Base-by-base conservation (phyloP, 441 rosid genomes). In the Euphorbia schlechtendalii region DNA sequence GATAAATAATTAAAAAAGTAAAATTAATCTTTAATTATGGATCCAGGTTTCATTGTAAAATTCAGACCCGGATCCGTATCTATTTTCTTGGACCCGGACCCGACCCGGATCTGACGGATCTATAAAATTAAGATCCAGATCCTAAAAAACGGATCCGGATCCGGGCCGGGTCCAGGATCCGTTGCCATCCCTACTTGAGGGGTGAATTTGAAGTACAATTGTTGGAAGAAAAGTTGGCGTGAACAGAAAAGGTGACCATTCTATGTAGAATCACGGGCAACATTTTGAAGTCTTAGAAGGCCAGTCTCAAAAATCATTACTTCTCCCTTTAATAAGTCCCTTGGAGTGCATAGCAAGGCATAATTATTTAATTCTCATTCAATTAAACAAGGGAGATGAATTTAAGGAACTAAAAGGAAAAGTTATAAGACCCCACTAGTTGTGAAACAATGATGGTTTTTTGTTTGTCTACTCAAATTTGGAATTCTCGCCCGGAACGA, bases 181-280 rank as follows among this genome's bases (percentile, higher is more conserved):
- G n/a, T n/a, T n/a, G n/a, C n/a, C n/a, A n/a, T n/a, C n/a, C n/a
- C n/a, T n/a, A 12, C 6, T 3, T 18, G 6, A 20, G 15, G 24
- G 27, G n/a, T 63, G 25, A 30, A 61, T 12, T 61, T 61, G 34
- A 61, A 41, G 64, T 14, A 30, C 48, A 9, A 5, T n/a, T 48
- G 8, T 28, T 62, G 56, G n/a, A 15, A 62, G 56, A 17, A 18
- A 18, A 14, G 10, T 5, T 62, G 32, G n/a, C 12, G 24, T 11
- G 20, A 3, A 27, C 21, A 5, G 32, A 8, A 24, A 63, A 18
- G 18, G 28, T 48, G 13, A 28, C 14, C 11, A n/a, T 30, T 28
- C 58, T 34, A 22, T 24, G 22, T 17, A 18, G 41, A 36, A 18
- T 65, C 38, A 41, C 43, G 11, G 25, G 28, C 38, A n/a, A 48